phyloP scores from a whole-genome alignment of 1,284 basidiomycete species.

The Wolfiporia cocos region DNA sequence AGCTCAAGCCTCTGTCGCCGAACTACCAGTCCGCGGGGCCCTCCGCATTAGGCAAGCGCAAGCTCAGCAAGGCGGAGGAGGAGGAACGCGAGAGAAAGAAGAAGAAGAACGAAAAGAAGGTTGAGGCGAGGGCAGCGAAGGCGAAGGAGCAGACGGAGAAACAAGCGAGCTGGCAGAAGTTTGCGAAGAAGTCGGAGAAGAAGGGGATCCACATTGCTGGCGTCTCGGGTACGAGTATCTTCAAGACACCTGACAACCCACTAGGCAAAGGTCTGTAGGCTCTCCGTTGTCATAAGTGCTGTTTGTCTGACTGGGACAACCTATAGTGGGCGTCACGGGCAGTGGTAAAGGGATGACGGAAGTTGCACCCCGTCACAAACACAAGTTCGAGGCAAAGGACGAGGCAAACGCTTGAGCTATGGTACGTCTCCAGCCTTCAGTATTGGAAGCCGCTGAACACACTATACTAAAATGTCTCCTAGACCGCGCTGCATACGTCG shows the following conservation, averaged over 20 bases:
- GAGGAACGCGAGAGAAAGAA: constrained; percentile 91
- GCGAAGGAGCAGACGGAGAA: constrained; percentile 87
- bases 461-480: neutral
- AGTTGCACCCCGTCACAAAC: constrained; percentile 66
- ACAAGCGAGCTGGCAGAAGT: constrained; percentile 95
- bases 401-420: constrained; percentile 23
- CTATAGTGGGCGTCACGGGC: constrained; percentile 86
- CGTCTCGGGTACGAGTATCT: constrained; percentile 86
- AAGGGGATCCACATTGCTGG: constrained; percentile 91
- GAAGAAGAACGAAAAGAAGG: constrained; percentile 95
- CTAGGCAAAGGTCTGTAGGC: constrained; percentile 82
- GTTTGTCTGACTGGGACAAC: constrained; percentile 1
- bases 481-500: constrained; percentile 1
- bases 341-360: constrained; percentile 93
- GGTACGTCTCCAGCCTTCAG: neutral
- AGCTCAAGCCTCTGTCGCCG: constrained; percentile 66
- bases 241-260: constrained; percentile 94
- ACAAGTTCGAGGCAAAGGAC: constrained; percentile 64
- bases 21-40: constrained; percentile 39
- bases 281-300: constrained; percentile 17
- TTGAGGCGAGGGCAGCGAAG: constrained; percentile 81
- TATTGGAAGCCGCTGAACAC: no score
- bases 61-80: constrained; percentile 75
- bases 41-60: constrained; percentile 58
- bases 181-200: constrained; percentile 94